Evolutionary conservation across 768 basidiomycete species (phyloP), one percentile per base, ranked within the genome.

Genomic region (Phlebiopsis flavidoalba): DNA sequence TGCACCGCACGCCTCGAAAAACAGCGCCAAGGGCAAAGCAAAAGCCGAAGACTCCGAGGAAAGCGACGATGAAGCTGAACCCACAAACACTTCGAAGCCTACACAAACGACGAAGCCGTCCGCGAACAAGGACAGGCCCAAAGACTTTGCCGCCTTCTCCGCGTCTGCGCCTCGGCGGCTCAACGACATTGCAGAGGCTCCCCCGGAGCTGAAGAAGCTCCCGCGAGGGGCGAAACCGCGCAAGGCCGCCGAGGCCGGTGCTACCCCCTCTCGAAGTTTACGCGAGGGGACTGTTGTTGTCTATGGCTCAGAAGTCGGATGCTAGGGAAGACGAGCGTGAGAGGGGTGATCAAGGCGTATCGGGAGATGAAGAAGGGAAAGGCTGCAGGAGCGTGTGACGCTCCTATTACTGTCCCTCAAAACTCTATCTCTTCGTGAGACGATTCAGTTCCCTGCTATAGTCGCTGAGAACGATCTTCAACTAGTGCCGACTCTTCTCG

Each of bases 301-400:
- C 86, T 31, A 85, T 91, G 81, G 84, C 87, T 14, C 89, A 91
- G 74, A 86, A 83, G 69, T 77, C 78, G 6, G n/a, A 84, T 89
- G 84, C 84, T 93, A 82, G 88, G n/a, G n/a, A 88, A 66, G 76
- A 78, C 56, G 90, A 92, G 60, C 79, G 91, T 63, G 85, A 88
- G 65, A 85, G 80, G n/a, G 61, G 88, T 75, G 21, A 86, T 93
- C 61, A 73, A 72, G 67, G 77, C 80, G 57, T 92, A 91, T 71
- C 75, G 91, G 61, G 81, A 86, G 71, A 66, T 92, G 71, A 91
- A 87, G 71, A 84, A 81, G 21, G 75, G 69, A 65, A 79, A 75
- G 12, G 36, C 52, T 10, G 21, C 43, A 15, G 67, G 46, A 58
- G 57, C 31, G 58, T 67, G 67, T 67, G 67, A 66, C 59, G 26